phyloP scores from a whole-genome alignment of 2,329 filamentous ascomycete species.

The Fonsecaea pedrosoi region DNA sequence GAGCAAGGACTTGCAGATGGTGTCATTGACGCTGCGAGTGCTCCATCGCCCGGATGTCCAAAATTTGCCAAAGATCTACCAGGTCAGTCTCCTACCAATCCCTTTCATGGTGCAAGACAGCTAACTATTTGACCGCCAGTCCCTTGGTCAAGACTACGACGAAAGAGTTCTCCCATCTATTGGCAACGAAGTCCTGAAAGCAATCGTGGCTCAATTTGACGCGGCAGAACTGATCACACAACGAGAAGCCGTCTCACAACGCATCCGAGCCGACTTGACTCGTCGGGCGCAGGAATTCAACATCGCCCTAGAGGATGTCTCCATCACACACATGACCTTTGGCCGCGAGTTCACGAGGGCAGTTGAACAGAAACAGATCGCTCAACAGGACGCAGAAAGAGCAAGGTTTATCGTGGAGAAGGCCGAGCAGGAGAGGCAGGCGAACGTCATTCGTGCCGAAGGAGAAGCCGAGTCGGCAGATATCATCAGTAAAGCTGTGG shows the following conservation, averaged over 20 bases:
- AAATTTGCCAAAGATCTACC: conserved; percentile 95
- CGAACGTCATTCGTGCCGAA: conserved; percentile 97
- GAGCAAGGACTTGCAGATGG: conserved; percentile 99
- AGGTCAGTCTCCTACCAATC: conserved; percentile 65
- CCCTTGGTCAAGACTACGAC: conserved; percentile 97
- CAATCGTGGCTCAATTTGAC: conserved; percentile 98
- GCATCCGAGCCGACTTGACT: conserved; percentile 89
- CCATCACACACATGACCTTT: conserved; percentile 99
- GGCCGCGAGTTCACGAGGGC: conserved; percentile 98
- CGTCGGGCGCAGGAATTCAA: conserved; percentile 97
- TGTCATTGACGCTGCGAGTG: conserved; percentile 94
- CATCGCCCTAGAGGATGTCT: conserved; percentile 97
- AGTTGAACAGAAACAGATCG: conserved; percentile 99
- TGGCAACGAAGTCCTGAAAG: conserved; percentile 98
- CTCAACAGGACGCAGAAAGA: conserved; percentile 96
- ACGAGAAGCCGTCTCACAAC: conserved; percentile 93
- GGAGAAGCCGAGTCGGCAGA: conserved; percentile 97
- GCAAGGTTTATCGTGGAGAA: conserved; percentile 98
- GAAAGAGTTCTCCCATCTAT: conserved; percentile 98
- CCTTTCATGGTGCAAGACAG: background rate
- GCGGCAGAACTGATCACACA: conserved; percentile 98
- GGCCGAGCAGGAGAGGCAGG: conserved; percentile 97
- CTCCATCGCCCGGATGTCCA: conserved; percentile 93
- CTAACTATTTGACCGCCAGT: conserved; percentile 60
- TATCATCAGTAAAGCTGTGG: conserved; percentile 90